Percentiles rank a stretch among this genome's conserved stretches.
phyloP scores from a whole-genome alignment of 1,284 basidiomycete genomes.

The Crepidotus sp. region DNA sequence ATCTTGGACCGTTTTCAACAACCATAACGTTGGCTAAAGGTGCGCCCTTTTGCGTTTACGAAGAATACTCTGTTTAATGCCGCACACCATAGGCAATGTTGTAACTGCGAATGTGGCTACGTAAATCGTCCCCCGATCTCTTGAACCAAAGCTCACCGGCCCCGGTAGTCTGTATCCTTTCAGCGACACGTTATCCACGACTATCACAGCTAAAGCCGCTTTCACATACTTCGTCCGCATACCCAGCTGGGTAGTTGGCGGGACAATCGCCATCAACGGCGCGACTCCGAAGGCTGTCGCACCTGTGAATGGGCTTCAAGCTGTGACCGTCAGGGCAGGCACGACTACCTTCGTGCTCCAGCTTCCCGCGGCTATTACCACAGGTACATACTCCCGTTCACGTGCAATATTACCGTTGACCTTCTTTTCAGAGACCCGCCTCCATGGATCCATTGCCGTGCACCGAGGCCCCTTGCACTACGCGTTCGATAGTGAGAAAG shows the following conservation, averaged over 20 bases:
- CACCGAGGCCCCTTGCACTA: slow-evolving; percentile 53
- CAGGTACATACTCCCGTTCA: neutral
- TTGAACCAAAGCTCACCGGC: neutral
- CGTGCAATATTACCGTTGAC: neutral
- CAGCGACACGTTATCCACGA: slow-evolving; percentile 42
- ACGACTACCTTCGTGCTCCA: slow-evolving; percentile 39
- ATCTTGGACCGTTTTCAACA: slow-evolving; percentile 45
- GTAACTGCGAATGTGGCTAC: slow-evolving; percentile 43
- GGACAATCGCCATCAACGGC: slow-evolving; percentile 42
- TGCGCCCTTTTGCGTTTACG: slow-evolving; percentile 20
- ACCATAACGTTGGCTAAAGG: slow-evolving; percentile 35
- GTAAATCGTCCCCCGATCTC: neutral
- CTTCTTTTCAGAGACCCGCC: slow-evolving; percentile 34
- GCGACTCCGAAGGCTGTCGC: slow-evolving; percentile 28
- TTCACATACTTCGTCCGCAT: slow-evolving; percentile 51
- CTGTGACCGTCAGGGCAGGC: slow-evolving; percentile 31
- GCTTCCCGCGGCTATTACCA: slow-evolving; percentile 31
- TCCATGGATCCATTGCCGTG: slow-evolving; percentile 44
- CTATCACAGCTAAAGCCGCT: slow-evolving; percentile 37
- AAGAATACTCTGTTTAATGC: neutral
- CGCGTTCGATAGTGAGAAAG: slow-evolving; percentile 36
- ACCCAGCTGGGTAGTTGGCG: slow-evolving; percentile 45
- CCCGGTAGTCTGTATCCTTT: slow-evolving; percentile 39
- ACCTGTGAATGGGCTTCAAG: slow-evolving; percentile 42
- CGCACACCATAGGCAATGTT: slow-evolving; percentile 28